Evolutionary conservation across 441 rosid species (phyloP).

Genomic region (Raphanus hybrid): DNA sequence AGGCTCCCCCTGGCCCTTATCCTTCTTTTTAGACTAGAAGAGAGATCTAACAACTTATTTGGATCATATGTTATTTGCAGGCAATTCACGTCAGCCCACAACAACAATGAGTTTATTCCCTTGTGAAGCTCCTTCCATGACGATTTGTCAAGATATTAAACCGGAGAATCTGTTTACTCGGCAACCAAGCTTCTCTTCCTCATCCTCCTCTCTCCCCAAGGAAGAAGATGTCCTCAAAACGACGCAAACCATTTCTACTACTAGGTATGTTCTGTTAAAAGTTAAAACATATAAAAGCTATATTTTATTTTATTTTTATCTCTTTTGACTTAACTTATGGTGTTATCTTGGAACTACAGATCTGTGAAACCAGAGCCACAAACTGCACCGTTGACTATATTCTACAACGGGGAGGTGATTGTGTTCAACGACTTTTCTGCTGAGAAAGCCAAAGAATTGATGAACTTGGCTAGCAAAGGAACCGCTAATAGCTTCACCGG

Average conservation of each 20-base stretch:
- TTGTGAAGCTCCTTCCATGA: slow-evolving; percentile 31
- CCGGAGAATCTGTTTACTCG: slow-evolving; percentile 65
- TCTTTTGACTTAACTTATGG: slow-evolving; percentile 13
- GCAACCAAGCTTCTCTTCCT: slow-evolving; percentile 47
- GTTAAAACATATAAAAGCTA: background rate
- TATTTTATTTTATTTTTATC: background rate
- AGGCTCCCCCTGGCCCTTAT: background rate
- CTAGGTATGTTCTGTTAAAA: slow-evolving; percentile 40
- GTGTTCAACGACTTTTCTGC: slow-evolving; percentile 68
- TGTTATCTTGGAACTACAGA: slow-evolving; percentile 30
- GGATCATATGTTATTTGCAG: slow-evolving; percentile 42
- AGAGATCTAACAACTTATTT: slow-evolving; percentile 9
- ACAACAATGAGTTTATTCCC: slow-evolving; percentile 73
- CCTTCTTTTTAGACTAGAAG: background rate
- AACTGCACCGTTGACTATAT: slow-evolving; percentile 74
- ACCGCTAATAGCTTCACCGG: slow-evolving; percentile 39
- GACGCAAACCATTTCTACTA: slow-evolving; percentile 30
- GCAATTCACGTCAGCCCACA: slow-evolving; percentile 33
- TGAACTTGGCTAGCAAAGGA: slow-evolving; percentile 58
- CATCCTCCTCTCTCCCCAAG: slow-evolving; percentile 38
- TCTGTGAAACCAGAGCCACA: slow-evolving; percentile 41
- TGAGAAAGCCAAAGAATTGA: slow-evolving; percentile 73
- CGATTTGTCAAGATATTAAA: slow-evolving; percentile 28
- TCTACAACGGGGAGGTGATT: slow-evolving; percentile 74
- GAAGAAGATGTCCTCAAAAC: slow-evolving; percentile 44